phyloP scores from a whole-genome alignment of 768 basidiomycete genomes.

The Termitomyces sp. region DNA sequence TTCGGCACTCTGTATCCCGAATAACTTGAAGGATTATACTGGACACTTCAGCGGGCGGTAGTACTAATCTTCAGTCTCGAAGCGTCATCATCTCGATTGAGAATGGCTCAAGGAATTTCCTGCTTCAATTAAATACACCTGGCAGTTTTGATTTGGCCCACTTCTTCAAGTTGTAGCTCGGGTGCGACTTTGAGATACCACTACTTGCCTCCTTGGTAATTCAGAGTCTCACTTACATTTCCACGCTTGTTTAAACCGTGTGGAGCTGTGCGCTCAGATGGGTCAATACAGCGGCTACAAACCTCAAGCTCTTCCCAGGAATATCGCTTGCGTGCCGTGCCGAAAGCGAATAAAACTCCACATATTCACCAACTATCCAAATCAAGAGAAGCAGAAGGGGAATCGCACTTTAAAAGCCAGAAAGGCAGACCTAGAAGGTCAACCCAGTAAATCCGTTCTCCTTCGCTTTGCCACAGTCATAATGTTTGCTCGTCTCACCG shows the following conservation, averaged over 20 bases:
- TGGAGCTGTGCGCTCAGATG: not conserved
- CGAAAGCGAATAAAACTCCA: not conserved
- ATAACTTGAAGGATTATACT: not conserved
- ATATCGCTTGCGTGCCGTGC: not conserved
- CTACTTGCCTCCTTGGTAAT: not conserved
- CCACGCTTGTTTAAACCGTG: not conserved
- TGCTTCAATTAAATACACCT: not conserved
- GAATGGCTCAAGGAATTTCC: not conserved
- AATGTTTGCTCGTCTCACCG: constrained; percentile 5
- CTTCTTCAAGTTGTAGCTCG: not conserved
- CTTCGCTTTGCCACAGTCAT: not conserved
- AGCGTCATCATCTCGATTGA: not conserved
- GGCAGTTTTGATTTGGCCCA: no score
- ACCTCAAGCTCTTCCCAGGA: not conserved
- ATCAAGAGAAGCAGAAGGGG: not conserved
- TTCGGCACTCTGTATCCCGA: not conserved
- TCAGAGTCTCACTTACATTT: not conserved
- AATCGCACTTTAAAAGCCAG: not conserved
- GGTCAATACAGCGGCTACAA: not conserved
- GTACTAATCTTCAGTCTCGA: not conserved
- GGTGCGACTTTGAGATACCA: not conserved
- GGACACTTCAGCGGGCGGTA: not conserved
- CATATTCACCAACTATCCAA: not conserved
- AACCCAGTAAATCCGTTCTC: not conserved
- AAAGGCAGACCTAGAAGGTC: not conserved